Base-by-base conservation (phyloP, 2,329 filamentous ascomycete genomes). In the Myriangium duriaei region DNA sequence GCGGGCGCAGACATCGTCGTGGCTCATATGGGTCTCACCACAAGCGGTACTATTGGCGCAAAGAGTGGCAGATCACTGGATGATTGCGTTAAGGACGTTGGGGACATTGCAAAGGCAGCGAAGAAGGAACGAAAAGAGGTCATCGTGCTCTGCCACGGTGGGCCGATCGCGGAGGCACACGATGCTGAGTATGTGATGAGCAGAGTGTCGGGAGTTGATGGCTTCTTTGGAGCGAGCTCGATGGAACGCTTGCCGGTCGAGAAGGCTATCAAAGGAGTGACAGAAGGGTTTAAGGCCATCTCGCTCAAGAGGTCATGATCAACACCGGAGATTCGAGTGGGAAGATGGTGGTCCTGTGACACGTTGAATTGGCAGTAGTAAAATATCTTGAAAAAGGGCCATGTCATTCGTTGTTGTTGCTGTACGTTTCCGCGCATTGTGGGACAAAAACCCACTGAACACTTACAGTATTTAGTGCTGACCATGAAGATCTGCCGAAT, bases 241-340 rank as follows among this genome's bases (percentile, higher is more conserved):
- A 79, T 82, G 72, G 78, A 82, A 56, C 61, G 77, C 30, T 55
- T 81, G 44, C 77, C 78, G 0, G 77, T 81, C 9, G 78, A 81
- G 51, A 60, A 69, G 42, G 77, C 78, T 0, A 79, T 82, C 40
- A 72, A 65, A 34, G 64, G 67, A 36, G 71, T 71, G 30, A 71
- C 70, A 3, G 64, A 61, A 46, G 58, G 61, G 11, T 77, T 76
- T 52, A 76, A 75, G 39, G 39, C 42, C 3, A 39, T 47, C 4
- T 21, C 37, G 7, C 32, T 46, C 10, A 34, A 34, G 13, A 34
- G 36, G 32, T 26, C 24, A 26, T 26, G 21, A 26, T n/a, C 21
- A n/a, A n/a, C n/a, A n/a, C n/a, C n/a, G n/a, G n/a, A n/a, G n/a
- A n/a, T n/a, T n/a, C n/a, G n/a, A n/a, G n/a, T n/a, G n/a, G n/a